Evolutionary conservation across 495 filamentous ascomycete genomes (phyloP), one percentile per base, ranked within the genome.

Genomic region (Trichoderma asperelloides): DNA sequence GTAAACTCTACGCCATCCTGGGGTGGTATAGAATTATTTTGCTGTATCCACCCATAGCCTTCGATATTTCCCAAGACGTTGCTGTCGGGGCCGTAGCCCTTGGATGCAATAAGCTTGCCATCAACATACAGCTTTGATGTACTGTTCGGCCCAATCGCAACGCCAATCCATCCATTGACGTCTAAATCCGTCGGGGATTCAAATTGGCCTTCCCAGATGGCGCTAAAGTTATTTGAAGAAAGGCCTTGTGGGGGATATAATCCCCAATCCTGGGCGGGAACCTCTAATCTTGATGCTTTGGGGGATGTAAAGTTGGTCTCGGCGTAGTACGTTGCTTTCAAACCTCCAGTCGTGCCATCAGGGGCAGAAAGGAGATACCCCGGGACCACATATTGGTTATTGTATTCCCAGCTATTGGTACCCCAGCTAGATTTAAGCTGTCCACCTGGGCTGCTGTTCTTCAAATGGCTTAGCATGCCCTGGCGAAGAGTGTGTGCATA

Each of bases 141-240:
- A 13, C 74, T 76, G 40, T 78, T 78, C 9, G 78, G 71, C 9
- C 76, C 73, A 28, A 80, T 66, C 0, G 74, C 78, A 5, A 77
- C 73, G 2, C 73, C 74, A 49, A 76, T 70, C 73, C 73, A 75
- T 1, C 77, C 76, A 43, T 80, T 69, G 28, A 77, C 72, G 30
- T 77, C 73, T 15, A 67, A 57, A 63, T 79, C 77, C 5, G 78
- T 74, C 3, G 74, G 77, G 0, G 77, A 73, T 62, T 72, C 62
- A 27, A 81, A 60, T 23, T 73, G 69, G 16, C 77, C 78, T 65
- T 80, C 78, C 78, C 76, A 80, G 13, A 74, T 68, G 15, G 74
- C 78, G 55, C 78, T 80, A 67, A 80, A 81, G 65, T 79, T 79
- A 65, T 79, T 80, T 1, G 76, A 78, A 13, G 78, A 67, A 11